Percentiles rank a stretch among this genome's conserved stretches.
These are phyloP conservation scores for Cordyceps militaris DNA, from an alignment of 2,329 filamentous ascomycete genomes.

Conservation along the genomic window DNA sequence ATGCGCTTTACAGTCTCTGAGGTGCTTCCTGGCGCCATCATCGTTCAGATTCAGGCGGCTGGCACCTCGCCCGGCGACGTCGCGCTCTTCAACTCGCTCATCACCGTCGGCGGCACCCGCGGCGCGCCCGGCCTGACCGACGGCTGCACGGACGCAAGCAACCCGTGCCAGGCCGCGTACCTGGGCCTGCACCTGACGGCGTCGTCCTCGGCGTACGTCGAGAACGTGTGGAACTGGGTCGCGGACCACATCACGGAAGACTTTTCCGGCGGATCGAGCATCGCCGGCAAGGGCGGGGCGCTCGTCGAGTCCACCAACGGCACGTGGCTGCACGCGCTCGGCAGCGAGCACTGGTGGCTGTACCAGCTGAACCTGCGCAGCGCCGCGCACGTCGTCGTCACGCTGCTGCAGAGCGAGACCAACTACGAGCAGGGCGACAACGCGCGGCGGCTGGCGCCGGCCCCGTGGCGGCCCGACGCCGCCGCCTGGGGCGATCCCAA, in stretches of 20 bases:
- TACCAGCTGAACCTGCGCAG: constrained; percentile 50
- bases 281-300: constrained; percentile 41
- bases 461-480: constrained; percentile 33
- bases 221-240: constrained; percentile 30
- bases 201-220: constrained; percentile 7
- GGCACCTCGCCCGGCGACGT: constrained; percentile 40
- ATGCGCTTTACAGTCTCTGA: constrained; percentile 45
- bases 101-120: constrained; percentile 39
- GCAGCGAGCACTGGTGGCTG: constrained; percentile 50
- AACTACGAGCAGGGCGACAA: constrained; percentile 33
- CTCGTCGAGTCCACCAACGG: constrained; percentile 41
- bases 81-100: constrained; percentile 40
- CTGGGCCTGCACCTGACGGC: constrained; percentile 42
- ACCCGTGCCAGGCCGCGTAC: constrained; percentile 39
- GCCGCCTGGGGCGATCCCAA: constrained; percentile 35
- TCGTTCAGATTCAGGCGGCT: constrained; percentile 45
- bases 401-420: constrained; percentile 47
- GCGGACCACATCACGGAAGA: constrained; percentile 42
- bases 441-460: constrained; percentile 26
- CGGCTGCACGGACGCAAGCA: constrained; percentile 27
- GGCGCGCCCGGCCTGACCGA: constrained; percentile 31
- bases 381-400: constrained; percentile 43
- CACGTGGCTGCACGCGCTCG: constrained; percentile 41
- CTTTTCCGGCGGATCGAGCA: constrained; percentile 34
- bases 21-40: constrained; percentile 30